These are phyloP conservation scores for Amesomyces nigricolor DNA, from an alignment of 2,329 filamentous ascomycete genomes.

Conservation along the genomic window DNA sequence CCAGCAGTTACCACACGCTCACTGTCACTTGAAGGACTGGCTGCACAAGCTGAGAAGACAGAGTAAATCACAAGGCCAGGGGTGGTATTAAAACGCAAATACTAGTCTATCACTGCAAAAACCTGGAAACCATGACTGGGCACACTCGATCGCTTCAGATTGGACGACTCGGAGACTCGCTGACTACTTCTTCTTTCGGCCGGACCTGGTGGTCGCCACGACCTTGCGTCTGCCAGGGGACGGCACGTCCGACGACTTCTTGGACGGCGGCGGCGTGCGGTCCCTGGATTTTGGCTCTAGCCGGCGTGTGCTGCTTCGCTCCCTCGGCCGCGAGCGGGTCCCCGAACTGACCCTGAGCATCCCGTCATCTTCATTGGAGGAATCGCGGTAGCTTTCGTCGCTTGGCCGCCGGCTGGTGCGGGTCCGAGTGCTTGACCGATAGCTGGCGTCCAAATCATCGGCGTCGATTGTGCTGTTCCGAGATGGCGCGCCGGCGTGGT, in stretches of 20 bases:
- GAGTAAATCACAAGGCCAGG: not conserved
- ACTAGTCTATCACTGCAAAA: no score
- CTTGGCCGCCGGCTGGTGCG: constrained; percentile 8
- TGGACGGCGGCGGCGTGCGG: constrained; percentile 10
- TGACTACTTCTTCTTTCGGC: constrained; percentile 31
- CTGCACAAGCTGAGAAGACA: no score
- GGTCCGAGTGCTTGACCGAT: not conserved
- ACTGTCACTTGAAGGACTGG: no score
- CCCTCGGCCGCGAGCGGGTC: not conserved
- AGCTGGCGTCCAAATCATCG: constrained; percentile 26
- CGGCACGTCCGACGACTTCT: constrained; percentile 14
- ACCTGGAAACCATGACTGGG: not conserved
- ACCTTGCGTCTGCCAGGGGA: constrained; percentile 23
- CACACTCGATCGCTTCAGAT: constrained; percentile 7
- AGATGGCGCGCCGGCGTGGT: constrained; percentile 30
- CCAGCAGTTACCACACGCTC: no score
- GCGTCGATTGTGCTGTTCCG: constrained; percentile 35
- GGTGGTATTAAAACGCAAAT: not conserved
- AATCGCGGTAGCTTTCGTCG: constrained; percentile 10
- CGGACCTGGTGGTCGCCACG: constrained; percentile 7
- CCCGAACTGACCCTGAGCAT: not conserved
- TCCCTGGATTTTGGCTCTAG: constrained; percentile 19
- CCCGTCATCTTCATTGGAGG: constrained; percentile 9
- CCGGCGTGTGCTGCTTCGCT: constrained; percentile 3
- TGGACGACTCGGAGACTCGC: constrained; percentile 1